These are phyloP conservation scores for Erodium maritimum DNA, from an alignment of 345 rosid genomes.

Conservation along the genomic window DNA sequence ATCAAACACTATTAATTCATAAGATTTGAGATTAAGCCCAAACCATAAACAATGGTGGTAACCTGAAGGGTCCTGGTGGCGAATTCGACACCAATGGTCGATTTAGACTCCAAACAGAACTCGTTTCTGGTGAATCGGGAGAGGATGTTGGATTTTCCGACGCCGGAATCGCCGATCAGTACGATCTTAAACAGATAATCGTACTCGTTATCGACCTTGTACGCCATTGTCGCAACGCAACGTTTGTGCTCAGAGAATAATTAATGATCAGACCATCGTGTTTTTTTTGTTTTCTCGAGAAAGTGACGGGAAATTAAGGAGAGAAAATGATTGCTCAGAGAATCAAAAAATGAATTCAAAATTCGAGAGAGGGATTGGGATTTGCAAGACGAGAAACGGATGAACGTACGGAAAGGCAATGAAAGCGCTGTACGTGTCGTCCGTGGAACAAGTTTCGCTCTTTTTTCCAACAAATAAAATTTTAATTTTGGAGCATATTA, in stretches of 20 bases:
- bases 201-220: conserved; percentile 55
- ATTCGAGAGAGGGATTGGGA: not conserved
- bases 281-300: no score
- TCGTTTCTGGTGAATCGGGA: conserved; percentile 59
- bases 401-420: not conserved
- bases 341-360: not conserved
- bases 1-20: no score
- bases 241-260: no score
- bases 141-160: conserved; percentile 62
- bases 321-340: not conserved
- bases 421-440: not conserved
- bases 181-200: conserved; percentile 58
- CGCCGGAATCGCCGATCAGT: conserved; percentile 60
- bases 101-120: conserved; percentile 54
- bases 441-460: not conserved
- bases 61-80: conserved; percentile 69
- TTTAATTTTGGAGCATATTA: no score
- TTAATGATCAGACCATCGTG: no score
- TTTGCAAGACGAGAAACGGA: not conserved
- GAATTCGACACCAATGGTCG: conserved; percentile 63
- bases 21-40: no score
- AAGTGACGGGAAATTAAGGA: not conserved
- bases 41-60: not conserved
- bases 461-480: no score
- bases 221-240: conserved; percentile 28